phyloP scores from a whole-genome alignment of 768 basidiomycete genomes.

The Pulveroboletus sp. region DNA sequence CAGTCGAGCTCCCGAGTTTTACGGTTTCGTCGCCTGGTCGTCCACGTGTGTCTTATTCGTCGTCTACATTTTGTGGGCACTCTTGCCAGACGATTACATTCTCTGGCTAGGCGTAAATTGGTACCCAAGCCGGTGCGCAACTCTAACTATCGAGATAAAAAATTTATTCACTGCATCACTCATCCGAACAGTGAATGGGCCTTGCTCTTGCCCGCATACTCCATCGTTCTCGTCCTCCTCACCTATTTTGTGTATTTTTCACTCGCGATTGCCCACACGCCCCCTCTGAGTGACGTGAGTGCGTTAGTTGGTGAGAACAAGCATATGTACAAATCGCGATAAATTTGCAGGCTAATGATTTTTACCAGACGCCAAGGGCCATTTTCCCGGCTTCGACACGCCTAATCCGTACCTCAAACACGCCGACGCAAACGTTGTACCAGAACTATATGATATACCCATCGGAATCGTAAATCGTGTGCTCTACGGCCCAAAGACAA shows the following conservation, averaged over 20 bases:
- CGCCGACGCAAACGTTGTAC: conserved; percentile 45
- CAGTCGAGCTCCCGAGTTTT: conserved; percentile 79
- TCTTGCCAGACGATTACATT: conserved; percentile 73
- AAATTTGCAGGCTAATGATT: conserved; percentile 9
- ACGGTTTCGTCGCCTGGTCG: conserved; percentile 88
- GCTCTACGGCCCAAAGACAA: conserved; percentile 42
- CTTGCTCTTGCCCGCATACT: conserved; percentile 75
- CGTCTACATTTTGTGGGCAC: conserved; percentile 75
- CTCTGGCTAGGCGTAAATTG: conserved; percentile 66
- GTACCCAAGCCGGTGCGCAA: conserved; percentile 81
- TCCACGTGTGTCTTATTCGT: conserved; percentile 69
- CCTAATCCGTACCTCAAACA: conserved; percentile 49
- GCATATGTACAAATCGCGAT: conserved; percentile 8
- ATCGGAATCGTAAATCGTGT: conserved; percentile 78
- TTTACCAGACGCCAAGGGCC: conserved; percentile 55
- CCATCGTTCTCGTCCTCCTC: conserved; percentile 64
- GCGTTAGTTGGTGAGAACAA: conserved; percentile 62
- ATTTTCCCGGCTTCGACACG: conserved; percentile 39
- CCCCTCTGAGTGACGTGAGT: conserved; percentile 61
- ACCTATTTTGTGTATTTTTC: conserved; percentile 79
- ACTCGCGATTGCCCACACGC: conserved; percentile 69
- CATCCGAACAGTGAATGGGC: conserved; percentile 71
- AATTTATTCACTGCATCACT: not conserved
- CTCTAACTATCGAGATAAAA: not conserved
- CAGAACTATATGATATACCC: conserved; percentile 79